These are phyloP conservation scores for Pythium coloratum DNA, from an alignment of 352 stramenopile genomes.

Conservation along the genomic window DNA sequence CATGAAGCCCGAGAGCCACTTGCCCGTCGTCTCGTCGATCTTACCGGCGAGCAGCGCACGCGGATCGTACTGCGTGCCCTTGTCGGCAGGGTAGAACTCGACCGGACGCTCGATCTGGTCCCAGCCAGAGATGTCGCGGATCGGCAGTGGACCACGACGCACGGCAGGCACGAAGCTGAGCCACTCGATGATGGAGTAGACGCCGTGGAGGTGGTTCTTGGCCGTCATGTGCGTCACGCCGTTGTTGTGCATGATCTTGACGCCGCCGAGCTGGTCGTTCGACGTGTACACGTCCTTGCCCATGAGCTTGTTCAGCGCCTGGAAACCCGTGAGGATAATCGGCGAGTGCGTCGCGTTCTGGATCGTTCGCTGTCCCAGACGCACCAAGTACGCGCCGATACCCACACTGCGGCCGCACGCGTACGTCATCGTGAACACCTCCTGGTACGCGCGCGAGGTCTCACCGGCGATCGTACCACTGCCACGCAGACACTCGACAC, in stretches of 20 bases:
- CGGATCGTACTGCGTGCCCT: constrained; percentile 95
- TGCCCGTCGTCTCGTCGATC: constrained; percentile 68
- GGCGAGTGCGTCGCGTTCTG: constrained; percentile 97
- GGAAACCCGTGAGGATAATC: constrained; percentile 99
- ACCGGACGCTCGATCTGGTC: constrained; percentile 90
- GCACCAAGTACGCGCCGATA: constrained; percentile 99
- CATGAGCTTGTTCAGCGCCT: constrained; percentile 99
- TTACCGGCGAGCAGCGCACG: constrained; percentile 91
- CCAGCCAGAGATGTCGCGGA: constrained; percentile 80
- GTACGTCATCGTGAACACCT: constrained; percentile 99
- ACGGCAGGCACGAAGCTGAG: constrained; percentile 98
- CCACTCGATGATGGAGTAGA: constrained; percentile 97
- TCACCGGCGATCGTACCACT: constrained; percentile 99
- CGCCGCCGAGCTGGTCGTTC: constrained; percentile 99
- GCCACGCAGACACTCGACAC: constrained; percentile 99
- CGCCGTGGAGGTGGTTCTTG: constrained; percentile 96
- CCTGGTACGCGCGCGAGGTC: constrained; percentile 97
- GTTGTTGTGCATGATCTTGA: constrained; percentile 99
- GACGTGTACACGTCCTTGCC: constrained; percentile 99
- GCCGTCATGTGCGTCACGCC: constrained; percentile 98
- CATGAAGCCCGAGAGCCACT: constrained; percentile 95
- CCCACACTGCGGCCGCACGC: constrained; percentile 98
- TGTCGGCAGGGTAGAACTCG: constrained; percentile 91
- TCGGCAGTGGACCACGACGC: constrained; percentile 73
- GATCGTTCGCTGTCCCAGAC: constrained; percentile 98